Percentiles rank a stretch among this genome's conserved stretches.
These are phyloP conservation scores for Tylopilus sp. DNA, from an alignment of 1,284 basidiomycete species.

Conservation along the genomic window DNA sequence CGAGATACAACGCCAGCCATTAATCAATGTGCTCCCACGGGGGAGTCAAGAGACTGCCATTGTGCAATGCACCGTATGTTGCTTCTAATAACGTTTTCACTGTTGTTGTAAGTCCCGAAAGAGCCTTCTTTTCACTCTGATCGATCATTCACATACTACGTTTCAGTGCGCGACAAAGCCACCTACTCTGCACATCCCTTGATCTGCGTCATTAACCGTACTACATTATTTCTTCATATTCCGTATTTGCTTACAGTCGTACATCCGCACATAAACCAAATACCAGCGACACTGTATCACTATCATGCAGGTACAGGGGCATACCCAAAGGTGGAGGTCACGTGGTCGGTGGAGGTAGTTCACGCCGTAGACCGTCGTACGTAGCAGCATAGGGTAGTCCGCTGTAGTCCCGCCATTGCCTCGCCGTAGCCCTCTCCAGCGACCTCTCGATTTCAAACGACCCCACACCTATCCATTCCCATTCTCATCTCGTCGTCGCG, in stretches of 20 bases:
- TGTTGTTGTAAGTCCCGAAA: slow-evolving; percentile 49
- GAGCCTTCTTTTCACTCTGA: neutral
- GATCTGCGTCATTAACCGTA: slow-evolving; percentile 48
- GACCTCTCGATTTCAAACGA: slow-evolving; percentile 12
- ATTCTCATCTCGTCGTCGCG: slow-evolving; percentile 61
- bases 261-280: slow-evolving; percentile 33
- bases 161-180: slow-evolving; percentile 56
- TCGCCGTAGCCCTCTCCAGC: too few relatives aligned
- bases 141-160: neutral
- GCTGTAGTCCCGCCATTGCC: too few relatives aligned
- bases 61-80: slow-evolving; percentile 22
- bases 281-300: slow-evolving; percentile 37
- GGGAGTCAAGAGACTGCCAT: slow-evolving; percentile 33
- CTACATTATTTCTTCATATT: slow-evolving; percentile 48
- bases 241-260: slow-evolving; percentile 36
- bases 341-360: too few relatives aligned
- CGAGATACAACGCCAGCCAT: slow-evolving; percentile 12
- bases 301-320: too few relatives aligned
- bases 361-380: slow-evolving; percentile 36
- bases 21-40: slow-evolving; percentile 47
- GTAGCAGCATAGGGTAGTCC: slow-evolving; percentile 30
- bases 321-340: too few relatives aligned
- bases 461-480: slow-evolving; percentile 51
- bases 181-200: slow-evolving; percentile 54
- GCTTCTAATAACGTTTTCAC: slow-evolving; percentile 36